Evolutionary conservation across 1,284 basidiomycete species (phyloP).

Genomic region (Vanrija sp.): DNA sequence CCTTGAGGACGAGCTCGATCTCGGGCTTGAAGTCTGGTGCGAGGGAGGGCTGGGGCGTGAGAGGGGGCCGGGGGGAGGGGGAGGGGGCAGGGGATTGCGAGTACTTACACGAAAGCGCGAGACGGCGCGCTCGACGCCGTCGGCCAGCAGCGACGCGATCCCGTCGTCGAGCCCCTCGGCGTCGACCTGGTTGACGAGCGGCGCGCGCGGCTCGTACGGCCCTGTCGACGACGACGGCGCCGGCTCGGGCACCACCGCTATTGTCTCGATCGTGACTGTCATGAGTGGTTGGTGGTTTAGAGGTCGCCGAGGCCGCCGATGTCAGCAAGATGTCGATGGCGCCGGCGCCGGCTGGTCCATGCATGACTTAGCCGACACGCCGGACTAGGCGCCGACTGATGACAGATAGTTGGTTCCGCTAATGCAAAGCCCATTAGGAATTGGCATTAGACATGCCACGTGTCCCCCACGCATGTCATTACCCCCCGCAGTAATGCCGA

Average conservation of each 20-base stretch:
- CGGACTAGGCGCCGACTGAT: too few species aligned
- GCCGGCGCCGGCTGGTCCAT: too few species aligned
- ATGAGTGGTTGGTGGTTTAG: neutral
- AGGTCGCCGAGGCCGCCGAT: too few species aligned
- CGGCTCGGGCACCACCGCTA: neutral
- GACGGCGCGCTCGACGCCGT: slow-evolving; percentile 76
- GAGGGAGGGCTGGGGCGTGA: slow-evolving; percentile 55
- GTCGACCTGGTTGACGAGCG: slow-evolving; percentile 88
- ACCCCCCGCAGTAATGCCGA: neutral
- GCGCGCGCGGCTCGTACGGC: slow-evolving; percentile 49
- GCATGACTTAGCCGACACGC: too few species aligned
- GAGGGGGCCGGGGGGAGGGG: slow-evolving; percentile 1
- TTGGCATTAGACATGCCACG: too few species aligned
- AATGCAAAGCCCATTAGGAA: neutral
- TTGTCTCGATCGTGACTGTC: neutral
- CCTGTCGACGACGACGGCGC: neutral
- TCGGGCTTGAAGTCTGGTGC: slow-evolving; percentile 74
- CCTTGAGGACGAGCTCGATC: slow-evolving; percentile 67
- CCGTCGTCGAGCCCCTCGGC: slow-evolving; percentile 89
- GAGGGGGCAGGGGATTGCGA: neutral
- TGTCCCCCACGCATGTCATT: too few species aligned
- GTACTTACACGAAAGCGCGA: slow-evolving; percentile 61
- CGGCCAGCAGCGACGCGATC: slow-evolving; percentile 73
- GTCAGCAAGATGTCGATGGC: too few species aligned
- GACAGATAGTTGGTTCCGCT: slow-evolving; percentile 1